A percentile compares a stretch with the other conserved stretches of the same genome.
Conservation (phyloP, 208 protist genomes). For the Porcisia hertigi region DNA sequence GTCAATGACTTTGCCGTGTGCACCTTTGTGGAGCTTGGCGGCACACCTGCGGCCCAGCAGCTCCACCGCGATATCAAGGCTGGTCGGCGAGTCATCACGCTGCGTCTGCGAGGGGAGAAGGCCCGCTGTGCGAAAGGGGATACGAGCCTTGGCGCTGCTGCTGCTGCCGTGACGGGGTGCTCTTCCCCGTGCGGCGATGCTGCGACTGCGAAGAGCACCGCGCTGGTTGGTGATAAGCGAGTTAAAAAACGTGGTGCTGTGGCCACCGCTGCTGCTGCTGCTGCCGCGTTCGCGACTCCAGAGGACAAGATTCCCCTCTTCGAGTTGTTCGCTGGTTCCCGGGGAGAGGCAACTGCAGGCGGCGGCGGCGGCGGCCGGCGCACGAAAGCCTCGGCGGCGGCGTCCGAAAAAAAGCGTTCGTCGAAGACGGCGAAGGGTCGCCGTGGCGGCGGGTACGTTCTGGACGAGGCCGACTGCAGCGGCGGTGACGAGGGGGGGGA, state of each 20-base stretch:
- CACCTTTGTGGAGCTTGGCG: slow-evolving; percentile 67
- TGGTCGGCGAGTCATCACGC: slow-evolving; percentile 25
- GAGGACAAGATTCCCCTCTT: slow-evolving; percentile 16
- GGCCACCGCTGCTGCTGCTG: slow-evolving; percentile 1
- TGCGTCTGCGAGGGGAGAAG: slow-evolving; percentile 53
- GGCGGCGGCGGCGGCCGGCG: neutral
- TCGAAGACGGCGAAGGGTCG: neutral
- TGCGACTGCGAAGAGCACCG: neutral
- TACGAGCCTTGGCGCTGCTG: slow-evolving; percentile 1
- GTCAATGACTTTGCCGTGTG: slow-evolving; percentile 72
- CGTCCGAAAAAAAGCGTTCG: neutral
- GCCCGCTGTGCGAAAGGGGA: neutral
- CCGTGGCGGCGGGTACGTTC: slow-evolving; percentile 30
- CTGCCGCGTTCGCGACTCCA: neutral
- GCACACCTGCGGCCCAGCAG: slow-evolving; percentile 40
- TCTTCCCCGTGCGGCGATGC: neutral
- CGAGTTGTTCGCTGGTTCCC: slow-evolving; percentile 4
- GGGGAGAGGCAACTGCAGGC: neutral
- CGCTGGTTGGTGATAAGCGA: neutral
- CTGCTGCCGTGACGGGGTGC: neutral
- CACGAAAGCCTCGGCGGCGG: neutral
- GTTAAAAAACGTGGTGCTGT: neutral
- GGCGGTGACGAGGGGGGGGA: slow-evolving; percentile 7
- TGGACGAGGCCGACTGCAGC: slow-evolving; percentile 32
- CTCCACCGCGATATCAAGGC: slow-evolving; percentile 40